phyloP scores from a whole-genome alignment of 441 rosid species.

The Brassica hybrid region DNA sequence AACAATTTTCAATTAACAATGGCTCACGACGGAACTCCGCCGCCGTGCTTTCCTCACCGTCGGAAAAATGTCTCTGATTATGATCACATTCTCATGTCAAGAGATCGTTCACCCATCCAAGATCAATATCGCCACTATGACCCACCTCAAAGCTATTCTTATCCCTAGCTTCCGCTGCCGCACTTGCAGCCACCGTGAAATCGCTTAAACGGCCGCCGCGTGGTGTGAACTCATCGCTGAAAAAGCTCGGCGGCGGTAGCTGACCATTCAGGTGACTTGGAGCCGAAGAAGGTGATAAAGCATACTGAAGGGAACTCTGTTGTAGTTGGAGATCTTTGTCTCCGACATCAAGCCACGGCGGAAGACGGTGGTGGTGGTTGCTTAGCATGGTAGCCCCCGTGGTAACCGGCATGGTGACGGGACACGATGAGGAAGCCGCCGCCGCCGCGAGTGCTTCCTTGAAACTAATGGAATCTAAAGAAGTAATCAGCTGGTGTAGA shows the following conservation, averaged over 20 bases:
- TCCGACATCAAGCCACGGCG: constrained; percentile 56
- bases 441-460: constrained; percentile 30
- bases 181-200: constrained; percentile 28
- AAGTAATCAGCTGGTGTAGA: constrained; percentile 53
- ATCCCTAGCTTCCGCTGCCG: not conserved
- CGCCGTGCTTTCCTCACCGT: not conserved
- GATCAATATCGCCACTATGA: constrained; percentile 55
- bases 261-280: constrained; percentile 31
- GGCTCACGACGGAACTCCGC: constrained; percentile 9
- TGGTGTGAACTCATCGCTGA: constrained; percentile 13
- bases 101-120: constrained; percentile 86
- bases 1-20: constrained; percentile 6
- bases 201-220: constrained; percentile 24
- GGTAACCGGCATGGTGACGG: constrained; percentile 14
- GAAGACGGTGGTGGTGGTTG: constrained; percentile 4
- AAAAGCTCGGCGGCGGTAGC: constrained; percentile 14
- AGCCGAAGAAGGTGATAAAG: constrained; percentile 65
- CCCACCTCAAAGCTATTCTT: constrained; percentile 22
- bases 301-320: constrained; percentile 24
- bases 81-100: constrained; percentile 50
- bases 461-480: constrained; percentile 58
- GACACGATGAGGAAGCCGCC: not conserved
- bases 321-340: constrained; percentile 39
- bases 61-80: not conserved
- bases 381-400: constrained; percentile 25